Conservation (phyloP, 1,284 basidiomycete genomes). For the Veloporphyrellus conicus region DNA sequence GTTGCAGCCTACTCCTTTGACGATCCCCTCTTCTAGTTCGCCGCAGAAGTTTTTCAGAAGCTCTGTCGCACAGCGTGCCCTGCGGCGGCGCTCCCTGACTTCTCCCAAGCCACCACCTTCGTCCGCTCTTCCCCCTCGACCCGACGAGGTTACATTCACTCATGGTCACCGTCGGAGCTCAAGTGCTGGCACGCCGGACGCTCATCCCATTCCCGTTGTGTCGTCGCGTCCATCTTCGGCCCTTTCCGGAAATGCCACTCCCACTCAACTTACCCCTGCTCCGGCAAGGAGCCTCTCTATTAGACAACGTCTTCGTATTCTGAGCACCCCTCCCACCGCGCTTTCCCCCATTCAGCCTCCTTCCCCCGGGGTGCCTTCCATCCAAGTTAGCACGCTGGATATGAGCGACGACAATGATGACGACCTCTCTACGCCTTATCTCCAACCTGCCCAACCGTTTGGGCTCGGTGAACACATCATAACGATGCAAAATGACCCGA, state of each 20-base stretch:
- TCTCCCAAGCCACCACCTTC: slow-evolving; percentile 61
- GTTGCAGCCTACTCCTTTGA: slow-evolving; percentile 26
- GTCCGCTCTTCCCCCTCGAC: slow-evolving; percentile 52
- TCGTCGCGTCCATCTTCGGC: slow-evolving; percentile 36
- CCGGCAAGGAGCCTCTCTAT: slow-evolving; percentile 43
- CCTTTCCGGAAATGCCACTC: slow-evolving; percentile 7
- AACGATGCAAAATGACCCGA: slow-evolving; percentile 51
- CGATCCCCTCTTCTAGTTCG: slow-evolving; percentile 44
- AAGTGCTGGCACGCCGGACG: slow-evolving; percentile 13
- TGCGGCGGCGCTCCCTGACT: slow-evolving; percentile 58
- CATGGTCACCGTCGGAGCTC: slow-evolving; percentile 37
- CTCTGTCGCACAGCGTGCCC: slow-evolving; percentile 48
- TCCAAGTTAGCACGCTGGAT: slow-evolving; percentile 28
- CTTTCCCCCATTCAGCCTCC: slow-evolving; percentile 5
- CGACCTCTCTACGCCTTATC: slow-evolving; percentile 21
- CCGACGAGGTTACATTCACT: slow-evolving; percentile 44
- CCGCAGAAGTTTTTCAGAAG: slow-evolving; percentile 47
- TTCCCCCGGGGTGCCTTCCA: slow-evolving; percentile 10
- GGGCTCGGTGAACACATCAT: slow-evolving; percentile 56
- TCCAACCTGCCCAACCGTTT: slow-evolving; percentile 40
- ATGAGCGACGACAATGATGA: slow-evolving; percentile 26
- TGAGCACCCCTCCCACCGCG: slow-evolving; percentile 37
- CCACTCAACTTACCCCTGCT: slow-evolving; percentile 19
- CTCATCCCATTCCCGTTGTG: slow-evolving; percentile 40
- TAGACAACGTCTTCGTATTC: slow-evolving; percentile 58